Conservation (phyloP, 2,329 filamentous ascomycete species). For the Aspergillus sp. region DNA sequence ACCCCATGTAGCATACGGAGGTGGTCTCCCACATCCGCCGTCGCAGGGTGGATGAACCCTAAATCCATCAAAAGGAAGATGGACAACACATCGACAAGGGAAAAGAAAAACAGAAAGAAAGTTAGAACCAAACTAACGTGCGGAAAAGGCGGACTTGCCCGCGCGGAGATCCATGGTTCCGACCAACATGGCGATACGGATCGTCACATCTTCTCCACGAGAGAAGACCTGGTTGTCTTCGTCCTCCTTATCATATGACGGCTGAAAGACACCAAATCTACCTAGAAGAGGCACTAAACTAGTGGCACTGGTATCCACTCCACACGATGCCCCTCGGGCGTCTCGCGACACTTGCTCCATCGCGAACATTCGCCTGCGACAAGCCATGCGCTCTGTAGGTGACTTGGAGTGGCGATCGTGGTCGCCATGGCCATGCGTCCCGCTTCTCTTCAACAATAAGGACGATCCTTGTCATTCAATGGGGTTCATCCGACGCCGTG, state of each 20-base stretch:
- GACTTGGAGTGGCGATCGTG: neutral
- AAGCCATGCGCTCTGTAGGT: neutral
- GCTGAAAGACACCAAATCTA: no score
- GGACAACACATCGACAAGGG: neutral
- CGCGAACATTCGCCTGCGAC: neutral
- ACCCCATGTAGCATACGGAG: neutral
- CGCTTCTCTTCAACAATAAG: neutral
- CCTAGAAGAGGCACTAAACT: no score
- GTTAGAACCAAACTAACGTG: neutral
- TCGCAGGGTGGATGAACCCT: neutral
- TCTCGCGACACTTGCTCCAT: neutral
- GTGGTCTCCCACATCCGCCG: neutral
- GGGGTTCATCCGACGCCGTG: neutral
- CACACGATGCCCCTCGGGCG: neutral
- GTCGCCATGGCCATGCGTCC: neutral
- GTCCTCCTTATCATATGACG: no score
- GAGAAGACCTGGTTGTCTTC: neutral
- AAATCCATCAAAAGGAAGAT: neutral
- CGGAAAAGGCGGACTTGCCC: constrained; percentile 1
- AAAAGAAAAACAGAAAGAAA: neutral
- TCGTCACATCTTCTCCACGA: neutral
- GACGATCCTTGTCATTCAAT: neutral
- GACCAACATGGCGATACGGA: neutral
- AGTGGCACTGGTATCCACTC: neutral
- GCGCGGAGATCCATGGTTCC: neutral